Evolutionary conservation across 2,329 filamentous ascomycete genomes (phyloP).

Genomic region (Cadophora luteo-olivacea): DNA sequence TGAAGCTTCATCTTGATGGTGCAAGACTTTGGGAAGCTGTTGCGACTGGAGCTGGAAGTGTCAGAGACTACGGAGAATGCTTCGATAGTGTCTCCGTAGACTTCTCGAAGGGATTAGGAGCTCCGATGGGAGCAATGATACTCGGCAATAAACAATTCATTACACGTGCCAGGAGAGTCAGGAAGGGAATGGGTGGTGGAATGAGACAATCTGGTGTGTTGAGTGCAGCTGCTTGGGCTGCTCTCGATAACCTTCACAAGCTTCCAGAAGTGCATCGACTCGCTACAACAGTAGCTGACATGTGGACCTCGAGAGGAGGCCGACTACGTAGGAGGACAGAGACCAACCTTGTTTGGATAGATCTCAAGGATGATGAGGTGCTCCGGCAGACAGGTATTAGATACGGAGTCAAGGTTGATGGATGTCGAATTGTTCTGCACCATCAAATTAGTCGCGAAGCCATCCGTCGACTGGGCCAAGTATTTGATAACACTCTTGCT

Average conservation of each 20-base stretch:
- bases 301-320: slow-evolving; percentile 64
- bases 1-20: slow-evolving; percentile 76
- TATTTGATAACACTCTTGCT: slow-evolving; percentile 11
- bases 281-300: slow-evolving; percentile 51
- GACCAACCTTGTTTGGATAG: slow-evolving; percentile 78
- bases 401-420: slow-evolving; percentile 61
- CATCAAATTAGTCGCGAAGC: slow-evolving; percentile 70
- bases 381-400: slow-evolving; percentile 61
- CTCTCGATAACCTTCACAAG: slow-evolving; percentile 76
- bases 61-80: slow-evolving; percentile 69
- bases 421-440: slow-evolving; percentile 69
- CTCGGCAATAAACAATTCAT: slow-evolving; percentile 62
- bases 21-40: slow-evolving; percentile 84
- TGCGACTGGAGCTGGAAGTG: slow-evolving; percentile 67
- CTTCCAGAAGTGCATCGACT: slow-evolving; percentile 64
- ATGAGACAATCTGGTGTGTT: slow-evolving; percentile 78
- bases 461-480: slow-evolving; percentile 43
- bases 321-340: slow-evolving; percentile 60
- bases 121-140: slow-evolving; percentile 78
- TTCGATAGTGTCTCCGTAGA: slow-evolving; percentile 80
- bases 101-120: slow-evolving; percentile 82
- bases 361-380: slow-evolving; percentile 59
- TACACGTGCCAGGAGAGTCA: slow-evolving; percentile 73
- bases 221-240: slow-evolving; percentile 75
- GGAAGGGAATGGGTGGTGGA: slow-evolving; percentile 84